These are phyloP conservation scores for Gryganskiella cystojenkinii DNA, from an alignment of 192 early-diverging fungal genomes.

Conservation along the genomic window DNA sequence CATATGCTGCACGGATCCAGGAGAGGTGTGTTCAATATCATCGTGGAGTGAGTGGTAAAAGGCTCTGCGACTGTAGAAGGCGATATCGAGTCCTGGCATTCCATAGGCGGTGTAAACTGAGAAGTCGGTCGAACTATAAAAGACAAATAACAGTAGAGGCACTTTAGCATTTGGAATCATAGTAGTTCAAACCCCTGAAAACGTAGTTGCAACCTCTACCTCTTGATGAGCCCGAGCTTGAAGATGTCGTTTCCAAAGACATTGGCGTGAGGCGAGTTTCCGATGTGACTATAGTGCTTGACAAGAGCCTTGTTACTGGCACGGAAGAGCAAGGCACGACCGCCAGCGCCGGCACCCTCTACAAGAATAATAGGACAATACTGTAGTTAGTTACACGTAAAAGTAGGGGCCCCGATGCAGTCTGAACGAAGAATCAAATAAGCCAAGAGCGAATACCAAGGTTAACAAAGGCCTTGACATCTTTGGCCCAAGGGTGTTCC, in stretches of 20 bases:
- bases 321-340: slow-evolving; percentile 74
- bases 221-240: slow-evolving; percentile 67
- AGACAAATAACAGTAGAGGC: not conserved
- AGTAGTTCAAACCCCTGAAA: not conserved
- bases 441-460: no score
- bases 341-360: slow-evolving; percentile 79
- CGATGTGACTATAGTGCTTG: slow-evolving; percentile 56
- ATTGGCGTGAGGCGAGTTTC: slow-evolving; percentile 64
- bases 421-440: no score
- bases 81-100: slow-evolving; percentile 74
- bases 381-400: no score
- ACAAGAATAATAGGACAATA: not conserved
- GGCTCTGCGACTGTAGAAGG: slow-evolving; percentile 70
- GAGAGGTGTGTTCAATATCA: slow-evolving; percentile 59
- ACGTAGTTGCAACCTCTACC: slow-evolving; percentile 12
- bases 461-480: slow-evolving; percentile 74
- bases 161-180: not conserved
- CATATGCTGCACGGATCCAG: slow-evolving; percentile 71
- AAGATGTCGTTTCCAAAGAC: slow-evolving; percentile 75
- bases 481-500: slow-evolving; percentile 70
- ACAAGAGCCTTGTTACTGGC: slow-evolving; percentile 51
- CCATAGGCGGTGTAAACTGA: slow-evolving; percentile 67
- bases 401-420: no score
- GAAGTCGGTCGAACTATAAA: slow-evolving; percentile 70
- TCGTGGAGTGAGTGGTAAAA: slow-evolving; percentile 75